These are phyloP conservation scores for Eurotiales sp. DNA, from an alignment of 2,329 filamentous ascomycete species.

Conservation along the genomic window DNA sequence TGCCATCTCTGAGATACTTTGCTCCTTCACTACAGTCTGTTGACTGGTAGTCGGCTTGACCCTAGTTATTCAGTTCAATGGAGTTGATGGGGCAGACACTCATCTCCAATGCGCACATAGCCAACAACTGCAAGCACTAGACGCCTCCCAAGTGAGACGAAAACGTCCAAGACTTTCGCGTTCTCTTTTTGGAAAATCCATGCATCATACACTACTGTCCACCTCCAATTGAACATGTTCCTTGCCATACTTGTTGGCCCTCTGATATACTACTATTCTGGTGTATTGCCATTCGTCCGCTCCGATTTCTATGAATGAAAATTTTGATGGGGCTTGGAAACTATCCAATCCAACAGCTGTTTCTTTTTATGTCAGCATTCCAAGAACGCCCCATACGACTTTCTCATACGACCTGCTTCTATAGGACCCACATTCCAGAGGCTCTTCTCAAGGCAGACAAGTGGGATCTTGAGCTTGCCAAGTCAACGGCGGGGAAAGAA, in stretches of 20 bases:
- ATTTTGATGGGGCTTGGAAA: too few relatives aligned
- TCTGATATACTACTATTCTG: too few relatives aligned
- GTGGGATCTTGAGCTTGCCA: not conserved
- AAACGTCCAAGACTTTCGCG: too few relatives aligned
- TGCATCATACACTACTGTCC: conserved; percentile 11
- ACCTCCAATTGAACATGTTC: not conserved
- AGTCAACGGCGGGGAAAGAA: not conserved
- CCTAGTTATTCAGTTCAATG: not conserved
- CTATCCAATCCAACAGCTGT: not conserved
- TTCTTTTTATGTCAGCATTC: conserved; percentile 9
- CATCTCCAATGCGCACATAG: not conserved
- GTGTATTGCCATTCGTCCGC: too few relatives aligned
- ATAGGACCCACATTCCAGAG: conserved; percentile 5
- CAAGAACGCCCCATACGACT: conserved; percentile 2
- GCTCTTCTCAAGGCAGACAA: not conserved
- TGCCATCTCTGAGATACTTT: too few relatives aligned
- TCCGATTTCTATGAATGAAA: too few relatives aligned
- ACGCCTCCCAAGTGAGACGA: too few relatives aligned
- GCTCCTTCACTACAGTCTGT: too few relatives aligned
- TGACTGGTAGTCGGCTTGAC: too few relatives aligned
- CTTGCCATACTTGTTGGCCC: too few relatives aligned
- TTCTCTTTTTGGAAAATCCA: not conserved
- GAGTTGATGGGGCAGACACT: not conserved
- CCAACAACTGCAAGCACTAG: not conserved
- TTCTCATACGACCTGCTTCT: conserved; percentile 1